A percentile compares a stretch with the other conserved stretches of the same genome.
Evolutionary conservation across 2,329 filamentous ascomycete genomes (phyloP).

Genomic region (Zelopaecilomyces penicillatus): DNA sequence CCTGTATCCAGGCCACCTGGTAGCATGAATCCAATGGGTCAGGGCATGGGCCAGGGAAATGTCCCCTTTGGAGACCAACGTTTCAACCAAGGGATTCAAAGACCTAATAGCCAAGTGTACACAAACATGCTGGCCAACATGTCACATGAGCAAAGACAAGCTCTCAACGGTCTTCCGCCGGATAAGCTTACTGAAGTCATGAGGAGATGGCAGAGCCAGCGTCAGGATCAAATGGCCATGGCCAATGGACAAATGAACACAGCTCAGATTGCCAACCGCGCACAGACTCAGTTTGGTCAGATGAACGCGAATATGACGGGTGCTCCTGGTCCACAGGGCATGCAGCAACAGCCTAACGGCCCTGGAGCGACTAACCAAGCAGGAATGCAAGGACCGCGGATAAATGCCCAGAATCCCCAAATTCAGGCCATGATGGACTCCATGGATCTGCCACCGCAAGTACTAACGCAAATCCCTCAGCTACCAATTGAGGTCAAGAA

Average conservation of each 20-base stretch:
- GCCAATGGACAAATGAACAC: slow-evolving; percentile 22
- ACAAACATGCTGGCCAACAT: slow-evolving; percentile 36
- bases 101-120: slow-evolving; percentile 34
- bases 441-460: slow-evolving; percentile 36
- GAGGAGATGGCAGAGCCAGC: slow-evolving; percentile 36
- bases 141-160: slow-evolving; percentile 36
- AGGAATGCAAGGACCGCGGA: slow-evolving; percentile 18
- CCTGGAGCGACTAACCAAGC: slow-evolving; percentile 18
- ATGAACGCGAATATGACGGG: slow-evolving; percentile 23
- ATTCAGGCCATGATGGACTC: slow-evolving; percentile 36
- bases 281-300: slow-evolving; percentile 22
- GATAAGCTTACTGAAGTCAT: slow-evolving; percentile 47
- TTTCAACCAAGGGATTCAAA: slow-evolving; percentile 45
- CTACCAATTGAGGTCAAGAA: slow-evolving; percentile 38
- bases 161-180: slow-evolving; percentile 33
- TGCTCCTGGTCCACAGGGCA: slow-evolving; percentile 20
- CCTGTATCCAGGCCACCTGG: slow-evolving; percentile 38
- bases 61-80: slow-evolving; percentile 42
- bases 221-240: slow-evolving; percentile 26
- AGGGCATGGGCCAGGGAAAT: slow-evolving; percentile 36
- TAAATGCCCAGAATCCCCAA: slow-evolving; percentile 21
- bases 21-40: slow-evolving; percentile 34
- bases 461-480: slow-evolving; percentile 22
- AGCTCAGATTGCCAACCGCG: slow-evolving; percentile 24
- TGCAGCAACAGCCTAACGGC: slow-evolving; percentile 21